phyloP scores from a whole-genome alignment of 2,329 filamentous ascomycete species.

The Fusarium albidum region DNA sequence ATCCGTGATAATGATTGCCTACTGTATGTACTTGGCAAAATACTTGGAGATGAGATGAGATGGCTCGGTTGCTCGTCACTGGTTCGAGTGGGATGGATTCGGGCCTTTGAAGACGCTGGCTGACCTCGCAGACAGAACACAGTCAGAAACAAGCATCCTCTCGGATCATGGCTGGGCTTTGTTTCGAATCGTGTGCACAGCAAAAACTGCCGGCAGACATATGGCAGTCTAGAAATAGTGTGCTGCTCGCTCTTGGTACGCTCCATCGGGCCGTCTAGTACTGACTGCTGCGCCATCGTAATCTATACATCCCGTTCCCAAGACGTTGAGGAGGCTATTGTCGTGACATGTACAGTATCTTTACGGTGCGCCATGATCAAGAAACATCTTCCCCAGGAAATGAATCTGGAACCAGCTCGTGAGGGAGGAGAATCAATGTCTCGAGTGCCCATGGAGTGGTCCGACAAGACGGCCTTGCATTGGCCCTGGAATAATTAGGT shows the following conservation, averaged over 20 bases:
- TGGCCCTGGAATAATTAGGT: too few species aligned
- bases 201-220: background rate
- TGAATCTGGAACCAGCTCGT: conserved; percentile 4
- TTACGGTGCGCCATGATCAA: conserved; percentile 2
- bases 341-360: too few species aligned
- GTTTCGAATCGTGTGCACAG: background rate
- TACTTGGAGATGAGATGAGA: background rate
- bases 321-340: too few species aligned
- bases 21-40: too few species aligned
- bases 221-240: background rate
- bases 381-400: conserved; percentile 5
- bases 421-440: conserved; percentile 14
- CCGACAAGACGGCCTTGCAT: too few species aligned
- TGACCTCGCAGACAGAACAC: conserved; percentile 6
- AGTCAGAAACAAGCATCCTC: background rate
- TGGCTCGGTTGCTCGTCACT: background rate
- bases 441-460: conserved; percentile 4
- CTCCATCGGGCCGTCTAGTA: background rate
- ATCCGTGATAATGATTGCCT: background rate
- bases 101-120: conserved; percentile 4
- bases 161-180: background rate
- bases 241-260: background rate
- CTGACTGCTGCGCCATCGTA: too few species aligned
- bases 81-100: background rate
- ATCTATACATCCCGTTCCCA: too few species aligned